Percentiles rank a stretch among this genome's conserved stretches.
Evolutionary conservation across 2,329 filamentous ascomycete genomes (phyloP).

Genomic region (Phialophora macrospora): DNA sequence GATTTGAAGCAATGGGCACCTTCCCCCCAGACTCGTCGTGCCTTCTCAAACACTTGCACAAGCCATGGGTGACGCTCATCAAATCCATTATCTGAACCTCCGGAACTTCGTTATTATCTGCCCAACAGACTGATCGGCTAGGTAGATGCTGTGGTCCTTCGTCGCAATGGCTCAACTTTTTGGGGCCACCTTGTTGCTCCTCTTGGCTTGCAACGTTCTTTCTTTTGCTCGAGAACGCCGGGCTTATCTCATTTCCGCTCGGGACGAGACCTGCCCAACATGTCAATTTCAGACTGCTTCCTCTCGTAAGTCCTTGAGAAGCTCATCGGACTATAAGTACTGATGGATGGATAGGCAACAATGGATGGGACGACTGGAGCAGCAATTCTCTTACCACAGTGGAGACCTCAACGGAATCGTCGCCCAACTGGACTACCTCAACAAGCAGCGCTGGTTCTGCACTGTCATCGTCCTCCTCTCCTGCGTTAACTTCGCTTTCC

Average conservation of each 20-base stretch:
- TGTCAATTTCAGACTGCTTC: background rate
- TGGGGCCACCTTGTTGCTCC: background rate
- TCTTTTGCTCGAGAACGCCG: background rate
- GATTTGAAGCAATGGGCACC: background rate
- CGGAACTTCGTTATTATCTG: background rate
- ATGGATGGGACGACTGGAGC: background rate
- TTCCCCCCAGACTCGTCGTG: background rate
- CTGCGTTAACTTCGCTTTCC: too few relatives aligned
- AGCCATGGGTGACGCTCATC: background rate
- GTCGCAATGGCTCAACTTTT: background rate
- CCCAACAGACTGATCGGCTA: background rate
- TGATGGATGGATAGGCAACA: background rate
- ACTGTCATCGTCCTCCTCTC: too few relatives aligned
- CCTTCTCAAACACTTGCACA: background rate
- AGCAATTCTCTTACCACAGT: background rate
- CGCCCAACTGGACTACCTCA: too few relatives aligned
- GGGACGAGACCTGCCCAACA: background rate
- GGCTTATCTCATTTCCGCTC: background rate
- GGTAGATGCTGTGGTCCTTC: background rate
- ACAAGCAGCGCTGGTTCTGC: too few relatives aligned
- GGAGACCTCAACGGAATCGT: background rate
- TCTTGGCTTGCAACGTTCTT: background rate
- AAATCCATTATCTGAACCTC: background rate
- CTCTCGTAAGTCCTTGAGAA: background rate
- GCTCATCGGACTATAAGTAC: background rate